Evolutionary conservation across 495 filamentous ascomycete genomes (phyloP), one percentile per base, ranked within the genome.

Genomic region (Penicillium flavigenum): DNA sequence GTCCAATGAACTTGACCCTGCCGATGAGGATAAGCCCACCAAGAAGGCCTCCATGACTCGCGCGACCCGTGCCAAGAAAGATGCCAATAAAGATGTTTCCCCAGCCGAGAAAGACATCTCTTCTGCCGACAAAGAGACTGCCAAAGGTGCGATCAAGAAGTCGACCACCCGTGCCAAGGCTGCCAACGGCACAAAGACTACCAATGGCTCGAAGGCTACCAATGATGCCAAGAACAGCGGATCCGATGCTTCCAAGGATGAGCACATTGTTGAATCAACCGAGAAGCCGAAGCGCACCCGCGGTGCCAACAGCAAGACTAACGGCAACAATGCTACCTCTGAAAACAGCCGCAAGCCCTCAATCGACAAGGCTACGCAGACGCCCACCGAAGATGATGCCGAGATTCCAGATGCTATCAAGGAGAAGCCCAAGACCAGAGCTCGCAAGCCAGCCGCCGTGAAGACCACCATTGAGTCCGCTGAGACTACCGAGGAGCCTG

Each of bases 281-380:
- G 34, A 38, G 22, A 52, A 52, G 38, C 2, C 36, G 7, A 51
- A 51, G 34, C 50, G 36, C n/a, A n/a, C 16, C n/a, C 45, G 45
- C 11, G 14, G 24, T 31, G 38, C 20, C 10, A 39, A 11, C 16
- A 51, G 29, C 5, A 19, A 32, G 9, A 24, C 50, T 11, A 16
- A 24, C 11, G 19, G 4, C 19, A 16, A 7, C 20, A n/a, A n/a
- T 3, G 16, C 3, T 3, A 27, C 45, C 29, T 19, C 26, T 3
- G 45, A 19, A 9, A 47, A 19, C 16, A 8, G 31, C 27, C 38
- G 51, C 51, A 53, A 53, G n/a, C 0, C 61, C 32, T 63, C 50
- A 31, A 39, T 60, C 34, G 58, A 57, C 50, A 54, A 73, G 72
- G 17, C 69, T 68, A 20, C 63, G 47, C 61, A 74, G 16, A 61